These are phyloP conservation scores for Claviceps pazoutovae DNA, from an alignment of 2,329 filamentous ascomycete genomes.

Conservation along the genomic window DNA sequence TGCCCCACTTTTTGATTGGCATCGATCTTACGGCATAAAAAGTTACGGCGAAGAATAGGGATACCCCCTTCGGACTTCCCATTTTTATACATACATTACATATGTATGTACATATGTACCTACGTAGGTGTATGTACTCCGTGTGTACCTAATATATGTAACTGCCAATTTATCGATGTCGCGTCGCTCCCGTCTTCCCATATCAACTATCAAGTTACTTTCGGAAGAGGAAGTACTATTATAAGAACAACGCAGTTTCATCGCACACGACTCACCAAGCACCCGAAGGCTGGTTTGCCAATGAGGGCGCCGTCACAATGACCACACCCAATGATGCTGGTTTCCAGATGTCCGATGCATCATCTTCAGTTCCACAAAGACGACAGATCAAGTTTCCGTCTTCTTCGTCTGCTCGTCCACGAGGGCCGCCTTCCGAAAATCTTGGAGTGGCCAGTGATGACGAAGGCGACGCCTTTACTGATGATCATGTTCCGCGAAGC, in stretches of 20 bases:
- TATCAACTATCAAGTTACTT: neutral
- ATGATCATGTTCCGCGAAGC: conserved; percentile 46
- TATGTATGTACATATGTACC: too few species aligned
- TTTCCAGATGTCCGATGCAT: conserved; percentile 43
- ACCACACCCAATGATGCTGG: conserved; percentile 42
- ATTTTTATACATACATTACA: neutral
- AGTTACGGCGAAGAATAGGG: too few species aligned
- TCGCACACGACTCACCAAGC: neutral
- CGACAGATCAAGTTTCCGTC: conserved; percentile 26
- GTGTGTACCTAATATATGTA: conserved; percentile 13
- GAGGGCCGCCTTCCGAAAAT: conserved; percentile 50
- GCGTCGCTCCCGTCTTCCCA: conserved; percentile 9
- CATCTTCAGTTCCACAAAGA: conserved; percentile 27
- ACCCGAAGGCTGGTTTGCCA: neutral
- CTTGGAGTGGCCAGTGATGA: conserved; percentile 47
- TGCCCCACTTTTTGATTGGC: too few species aligned
- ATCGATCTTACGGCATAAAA: too few species aligned
- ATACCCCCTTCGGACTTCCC: neutral
- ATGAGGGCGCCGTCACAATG: conserved; percentile 18
- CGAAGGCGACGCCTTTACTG: conserved; percentile 47
- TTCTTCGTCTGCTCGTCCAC: conserved; percentile 37
- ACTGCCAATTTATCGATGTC: conserved; percentile 23
- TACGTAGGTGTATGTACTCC: neutral
- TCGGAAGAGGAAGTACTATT: neutral
- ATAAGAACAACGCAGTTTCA: neutral